Conservation (phyloP, 352 stramenopile genomes). For the Peronospora belbahrii region DNA sequence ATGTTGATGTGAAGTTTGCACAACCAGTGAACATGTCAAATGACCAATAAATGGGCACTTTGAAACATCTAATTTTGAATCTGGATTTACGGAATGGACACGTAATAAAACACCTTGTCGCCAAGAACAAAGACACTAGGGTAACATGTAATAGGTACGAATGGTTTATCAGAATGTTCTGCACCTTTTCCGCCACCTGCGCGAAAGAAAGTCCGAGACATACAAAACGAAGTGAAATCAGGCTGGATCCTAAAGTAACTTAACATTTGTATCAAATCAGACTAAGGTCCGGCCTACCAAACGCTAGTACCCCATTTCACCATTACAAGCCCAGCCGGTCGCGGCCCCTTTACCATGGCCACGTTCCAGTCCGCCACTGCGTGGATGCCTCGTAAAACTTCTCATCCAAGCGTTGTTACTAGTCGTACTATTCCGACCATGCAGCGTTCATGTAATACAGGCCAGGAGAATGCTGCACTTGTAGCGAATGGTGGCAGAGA, state of each 20-base stretch:
- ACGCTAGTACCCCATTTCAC: slow-evolving; percentile 6
- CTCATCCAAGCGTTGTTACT: slow-evolving; percentile 3
- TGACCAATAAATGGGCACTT: too few relatives aligned
- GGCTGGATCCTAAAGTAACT: background rate
- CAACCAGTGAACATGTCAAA: too few relatives aligned
- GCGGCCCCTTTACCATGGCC: slow-evolving; percentile 6
- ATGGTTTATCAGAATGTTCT: slow-evolving; percentile 19
- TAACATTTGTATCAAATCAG: slow-evolving; percentile 3
- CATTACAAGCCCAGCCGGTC: slow-evolving; percentile 6
- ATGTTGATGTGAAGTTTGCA: too few relatives aligned
- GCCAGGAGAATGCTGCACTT: slow-evolving; percentile 14
- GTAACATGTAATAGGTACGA: too few relatives aligned
- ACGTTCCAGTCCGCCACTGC: slow-evolving; percentile 9
- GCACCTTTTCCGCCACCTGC: slow-evolving; percentile 4
- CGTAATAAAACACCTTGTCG: background rate
- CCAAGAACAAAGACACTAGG: too few relatives aligned
- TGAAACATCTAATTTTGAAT: too few relatives aligned
- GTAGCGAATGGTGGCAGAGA: slow-evolving; percentile 3
- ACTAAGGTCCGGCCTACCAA: slow-evolving; percentile 1
- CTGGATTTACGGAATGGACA: too few relatives aligned
- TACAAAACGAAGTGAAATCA: slow-evolving; percentile 13
- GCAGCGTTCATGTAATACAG: slow-evolving; percentile 10
- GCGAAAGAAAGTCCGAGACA: slow-evolving; percentile 1
- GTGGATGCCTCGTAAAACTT: slow-evolving; percentile 6
- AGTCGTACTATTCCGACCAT: slow-evolving; percentile 17